Conservation (phyloP, 1,284 basidiomycete genomes). For the Ganoderma meredithae region DNA sequence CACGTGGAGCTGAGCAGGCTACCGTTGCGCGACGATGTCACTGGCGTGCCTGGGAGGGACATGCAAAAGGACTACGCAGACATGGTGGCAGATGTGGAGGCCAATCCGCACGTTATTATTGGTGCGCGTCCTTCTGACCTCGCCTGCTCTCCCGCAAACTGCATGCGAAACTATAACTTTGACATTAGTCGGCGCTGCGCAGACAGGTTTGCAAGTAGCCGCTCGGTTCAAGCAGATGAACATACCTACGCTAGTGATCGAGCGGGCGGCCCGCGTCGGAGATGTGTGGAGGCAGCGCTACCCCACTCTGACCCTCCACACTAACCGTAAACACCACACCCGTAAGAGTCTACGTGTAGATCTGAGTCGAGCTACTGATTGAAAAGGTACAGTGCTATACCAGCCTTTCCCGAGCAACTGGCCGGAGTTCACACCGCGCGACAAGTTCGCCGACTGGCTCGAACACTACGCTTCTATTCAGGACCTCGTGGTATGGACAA, state of each 20-base stretch:
- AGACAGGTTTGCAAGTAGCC: constrained; percentile 58
- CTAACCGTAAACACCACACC: constrained; percentile 44
- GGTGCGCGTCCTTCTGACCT: neutral
- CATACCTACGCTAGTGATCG: constrained; percentile 57
- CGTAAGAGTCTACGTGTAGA: constrained; percentile 35
- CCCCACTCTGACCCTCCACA: constrained; percentile 56
- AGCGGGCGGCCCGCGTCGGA: constrained; percentile 53
- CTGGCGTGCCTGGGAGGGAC: constrained; percentile 21
- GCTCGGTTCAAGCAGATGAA: constrained; percentile 60
- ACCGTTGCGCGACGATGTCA: constrained; percentile 24
- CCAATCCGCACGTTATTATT: constrained; percentile 21
- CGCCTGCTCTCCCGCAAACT: neutral
- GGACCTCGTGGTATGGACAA: constrained; percentile 71
- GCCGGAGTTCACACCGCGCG: constrained; percentile 40
- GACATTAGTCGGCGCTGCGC: constrained; percentile 58
- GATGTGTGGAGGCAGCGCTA: constrained; percentile 64
- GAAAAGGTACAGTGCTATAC: constrained; percentile 45
- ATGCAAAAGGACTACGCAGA: constrained; percentile 27
- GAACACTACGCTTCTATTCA: constrained; percentile 67
- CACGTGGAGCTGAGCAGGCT: constrained; percentile 38
- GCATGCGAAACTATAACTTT: neutral
- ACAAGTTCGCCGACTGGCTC: constrained; percentile 66
- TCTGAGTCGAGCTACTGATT: no score
- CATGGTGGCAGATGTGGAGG: constrained; percentile 29
- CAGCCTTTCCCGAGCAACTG: constrained; percentile 42